Percentiles rank a stretch among this genome's conserved stretches.
phyloP scores from a whole-genome alignment of 306 rosid species.

The Glycine tomentella region DNA sequence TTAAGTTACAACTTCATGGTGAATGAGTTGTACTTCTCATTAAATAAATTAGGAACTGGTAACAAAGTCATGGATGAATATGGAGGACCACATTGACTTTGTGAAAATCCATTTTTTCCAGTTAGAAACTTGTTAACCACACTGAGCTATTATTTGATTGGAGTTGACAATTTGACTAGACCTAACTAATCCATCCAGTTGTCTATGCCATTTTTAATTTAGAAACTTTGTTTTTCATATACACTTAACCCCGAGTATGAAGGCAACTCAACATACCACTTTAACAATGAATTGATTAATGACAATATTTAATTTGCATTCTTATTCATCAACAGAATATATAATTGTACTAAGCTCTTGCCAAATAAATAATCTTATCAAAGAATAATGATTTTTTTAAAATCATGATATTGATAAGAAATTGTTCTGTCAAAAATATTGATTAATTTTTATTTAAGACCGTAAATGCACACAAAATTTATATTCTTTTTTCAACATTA shows the following conservation, averaged over 20 bases:
- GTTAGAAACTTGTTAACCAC: neutral
- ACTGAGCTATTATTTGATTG: neutral
- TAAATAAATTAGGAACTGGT: constrained; percentile 8
- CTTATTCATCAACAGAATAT: neutral
- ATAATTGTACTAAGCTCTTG: neutral
- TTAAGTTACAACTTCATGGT: neutral
- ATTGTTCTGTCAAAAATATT: too few relatives aligned
- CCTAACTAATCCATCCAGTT: constrained; percentile 31
- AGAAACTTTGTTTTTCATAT: neutral
- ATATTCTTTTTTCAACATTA: too few relatives aligned
- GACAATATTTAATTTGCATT: neutral
- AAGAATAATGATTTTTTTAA: too few relatives aligned
- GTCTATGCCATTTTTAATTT: constrained; percentile 29
- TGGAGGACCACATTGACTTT: constrained; percentile 1
- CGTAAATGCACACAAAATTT: too few relatives aligned
- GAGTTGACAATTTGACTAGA: neutral
- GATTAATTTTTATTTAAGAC: too few relatives aligned
- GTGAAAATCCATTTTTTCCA: too few relatives aligned
- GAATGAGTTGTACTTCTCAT: neutral
- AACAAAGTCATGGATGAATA: neutral
- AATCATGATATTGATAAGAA: too few relatives aligned
- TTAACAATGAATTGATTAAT: constrained; percentile 3
- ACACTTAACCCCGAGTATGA: constrained; percentile 1
- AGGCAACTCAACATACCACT: neutral
- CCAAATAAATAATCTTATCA: neutral